Base-by-base conservation (phyloP, 805 yeast genomes). In the Saturnispora diversa region DNA sequence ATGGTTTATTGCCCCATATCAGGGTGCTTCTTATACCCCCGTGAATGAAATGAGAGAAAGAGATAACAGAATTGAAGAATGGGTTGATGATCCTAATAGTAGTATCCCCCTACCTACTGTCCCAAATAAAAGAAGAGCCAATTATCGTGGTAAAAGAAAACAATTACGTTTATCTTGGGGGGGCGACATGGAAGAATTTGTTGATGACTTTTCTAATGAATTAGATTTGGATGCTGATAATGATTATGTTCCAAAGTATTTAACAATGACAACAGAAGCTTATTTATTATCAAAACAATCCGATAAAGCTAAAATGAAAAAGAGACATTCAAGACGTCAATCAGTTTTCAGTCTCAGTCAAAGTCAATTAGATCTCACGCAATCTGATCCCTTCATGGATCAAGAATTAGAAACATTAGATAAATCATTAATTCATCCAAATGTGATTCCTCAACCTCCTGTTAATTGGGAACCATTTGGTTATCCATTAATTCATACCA, bases 371-470 rank as follows among this genome's bases (percentile, higher is more conserved):
- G 40, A 44, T 16, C 3, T 47, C 7, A 34, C 37, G 31, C 39
- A 36, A 30, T 19, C 31, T 9, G 52, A 48, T 8, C 50, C 50
- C 2, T 45, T 52, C 20, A 70, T 63, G 29, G 59, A 51, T 24
- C 39, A 39, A 26, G 52, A 62, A 6, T 58, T 72, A 6, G 66
- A 64, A 24, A 69, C 80, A 3, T 60, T 84, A 48, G 73, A 77
- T 29, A 66, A 79, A 2, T 75, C 73, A 39, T 55, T 77, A 13
- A 71, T 82, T 43, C 84, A 79, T 50, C 83, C 87, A 9, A 84
- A 83, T 53, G 84, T 77, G 22, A 83, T 88, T 12, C 84, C 94
- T 2, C 97, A 90, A 58, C 97, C 97, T 0, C 95, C 95, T 1
- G 73, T 78, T 13, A 83, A 75, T 45, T 88, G 77, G 65, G 88